phyloP scores from a whole-genome alignment of 768 basidiomycete genomes.

The Leccinum ochraceum region DNA sequence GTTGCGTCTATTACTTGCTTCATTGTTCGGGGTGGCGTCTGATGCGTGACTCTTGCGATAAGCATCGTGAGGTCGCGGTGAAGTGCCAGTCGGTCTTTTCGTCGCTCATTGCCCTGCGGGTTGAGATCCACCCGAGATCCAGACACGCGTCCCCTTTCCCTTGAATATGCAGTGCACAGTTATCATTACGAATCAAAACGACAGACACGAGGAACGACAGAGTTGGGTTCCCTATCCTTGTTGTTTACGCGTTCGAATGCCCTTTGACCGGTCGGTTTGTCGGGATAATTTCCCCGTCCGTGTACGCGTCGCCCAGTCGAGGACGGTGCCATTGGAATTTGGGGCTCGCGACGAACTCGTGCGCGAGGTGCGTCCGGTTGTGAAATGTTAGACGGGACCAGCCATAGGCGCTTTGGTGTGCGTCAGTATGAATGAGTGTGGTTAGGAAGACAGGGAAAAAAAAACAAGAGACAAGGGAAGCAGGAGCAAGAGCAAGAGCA shows the following conservation, averaged over 20 bases:
- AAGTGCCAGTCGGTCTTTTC: no score
- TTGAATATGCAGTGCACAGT: no score
- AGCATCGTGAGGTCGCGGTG: no score
- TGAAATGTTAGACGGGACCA: constrained; percentile 33
- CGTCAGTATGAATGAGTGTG: no score
- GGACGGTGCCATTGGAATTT: constrained; percentile 20
- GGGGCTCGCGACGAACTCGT: constrained; percentile 32
- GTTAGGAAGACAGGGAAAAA: neutral
- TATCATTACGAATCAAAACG: no score
- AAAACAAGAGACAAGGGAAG: neutral
- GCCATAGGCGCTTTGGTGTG: constrained; percentile 20
- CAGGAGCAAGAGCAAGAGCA: neutral
- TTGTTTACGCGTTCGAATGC: neutral
- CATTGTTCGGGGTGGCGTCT: no score
- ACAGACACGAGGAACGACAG: no score
- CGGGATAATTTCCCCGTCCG: neutral
- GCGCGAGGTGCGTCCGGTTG: constrained; percentile 31
- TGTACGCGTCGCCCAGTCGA: constrained; percentile 28
- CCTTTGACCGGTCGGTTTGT: neutral
- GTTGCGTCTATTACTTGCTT: no score
- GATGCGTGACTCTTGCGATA: no score
- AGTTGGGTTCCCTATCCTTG: neutral
- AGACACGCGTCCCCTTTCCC: no score
- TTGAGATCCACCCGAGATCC: no score
- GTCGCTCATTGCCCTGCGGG: no score